Evolutionary conservation across 1,284 basidiomycete genomes (phyloP).

Genomic region (Polyporus tsugae): DNA sequence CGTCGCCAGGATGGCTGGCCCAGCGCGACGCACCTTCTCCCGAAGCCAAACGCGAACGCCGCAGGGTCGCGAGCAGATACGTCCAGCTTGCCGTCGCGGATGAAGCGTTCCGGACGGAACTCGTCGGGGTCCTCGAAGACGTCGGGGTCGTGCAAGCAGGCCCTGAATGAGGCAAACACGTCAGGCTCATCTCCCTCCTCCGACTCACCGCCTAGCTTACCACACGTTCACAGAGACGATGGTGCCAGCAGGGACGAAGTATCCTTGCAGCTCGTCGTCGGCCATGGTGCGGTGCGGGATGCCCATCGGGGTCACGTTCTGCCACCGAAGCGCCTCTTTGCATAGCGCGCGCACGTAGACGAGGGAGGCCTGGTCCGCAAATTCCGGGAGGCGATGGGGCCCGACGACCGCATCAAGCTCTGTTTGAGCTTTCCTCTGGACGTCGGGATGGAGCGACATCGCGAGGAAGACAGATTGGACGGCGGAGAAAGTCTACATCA

Average conservation of each 20-base stretch:
- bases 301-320: conserved; percentile 28
- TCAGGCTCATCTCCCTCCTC: background rate
- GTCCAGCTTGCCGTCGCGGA: conserved; percentile 27
- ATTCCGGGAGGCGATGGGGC: conserved; percentile 35
- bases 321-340: conserved; percentile 34
- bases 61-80: conserved; percentile 11
- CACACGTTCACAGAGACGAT: conserved; percentile 31
- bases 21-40: conserved; percentile 14
- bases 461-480: conserved; percentile 43
- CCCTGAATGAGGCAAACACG: conserved; percentile 16
- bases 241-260: conserved; percentile 35
- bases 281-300: conserved; percentile 11
- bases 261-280: conserved; percentile 31
- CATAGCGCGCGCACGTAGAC: conserved; percentile 32
- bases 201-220: conserved; percentile 13
- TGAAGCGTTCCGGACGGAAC: conserved; percentile 32
- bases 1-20: no score
- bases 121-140: conserved; percentile 28
- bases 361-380: conserved; percentile 24
- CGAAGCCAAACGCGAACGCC: conserved; percentile 19
- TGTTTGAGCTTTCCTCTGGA: conserved; percentile 38
- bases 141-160: conserved; percentile 26
- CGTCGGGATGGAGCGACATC: conserved; percentile 45
- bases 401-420: conserved; percentile 41
- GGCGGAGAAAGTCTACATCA: conserved; percentile 31